Base-by-base conservation (phyloP, 352 stramenopile genomes). In the Phytophthora niederhauseri region DNA sequence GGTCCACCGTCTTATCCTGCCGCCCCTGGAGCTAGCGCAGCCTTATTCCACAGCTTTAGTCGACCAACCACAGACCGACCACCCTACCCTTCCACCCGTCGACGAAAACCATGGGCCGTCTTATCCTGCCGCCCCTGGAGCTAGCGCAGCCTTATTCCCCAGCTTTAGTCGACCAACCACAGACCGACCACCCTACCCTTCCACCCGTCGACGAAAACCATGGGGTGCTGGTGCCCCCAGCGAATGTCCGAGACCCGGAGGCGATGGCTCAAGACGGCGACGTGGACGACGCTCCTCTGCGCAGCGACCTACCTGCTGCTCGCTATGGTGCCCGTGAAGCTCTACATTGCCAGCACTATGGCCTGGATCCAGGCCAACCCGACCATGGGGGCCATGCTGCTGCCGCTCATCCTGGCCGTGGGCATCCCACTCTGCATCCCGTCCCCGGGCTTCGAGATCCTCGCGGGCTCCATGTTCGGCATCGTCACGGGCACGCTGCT, bases 351-450 rank as follows among this genome's bases (percentile, higher is more conserved):
- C 3, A 53, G 12, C 15, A 62, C 73, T 24, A 84, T 79, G 49
- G 50, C 46, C 12, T 91, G 80, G 82, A 86, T 91, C 54, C 59
- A 90, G 38, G 45, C 36, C 28, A 80, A 91, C 64, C 79, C 75
- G 2, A 54, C 67, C 0, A 75, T 72, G 12, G 82, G 82, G 0
- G 73, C 74, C n/a, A 52, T 89, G 26, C 61, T 91, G n/a, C 67
- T 91, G 15, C 82, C 80, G 20, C 58, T 93, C n/a, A 49, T 85
- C 26, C 75, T 90, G 49, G 78, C 71, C 24, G 38, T 90, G 9
- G 70, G 80, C 30, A 88, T 90, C 30, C 84, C 82, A 57, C 67
- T 91, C 20, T 89, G 82, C 55, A 82, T 93, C 57, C 84, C 84
- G 22, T 84, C 82, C 34, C 84, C 84, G 3, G 75, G 90, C 51